Evolutionary conservation across 192 early-diverging fungal genomes (phyloP).

Genomic region (Coemansia erecta): DNA sequence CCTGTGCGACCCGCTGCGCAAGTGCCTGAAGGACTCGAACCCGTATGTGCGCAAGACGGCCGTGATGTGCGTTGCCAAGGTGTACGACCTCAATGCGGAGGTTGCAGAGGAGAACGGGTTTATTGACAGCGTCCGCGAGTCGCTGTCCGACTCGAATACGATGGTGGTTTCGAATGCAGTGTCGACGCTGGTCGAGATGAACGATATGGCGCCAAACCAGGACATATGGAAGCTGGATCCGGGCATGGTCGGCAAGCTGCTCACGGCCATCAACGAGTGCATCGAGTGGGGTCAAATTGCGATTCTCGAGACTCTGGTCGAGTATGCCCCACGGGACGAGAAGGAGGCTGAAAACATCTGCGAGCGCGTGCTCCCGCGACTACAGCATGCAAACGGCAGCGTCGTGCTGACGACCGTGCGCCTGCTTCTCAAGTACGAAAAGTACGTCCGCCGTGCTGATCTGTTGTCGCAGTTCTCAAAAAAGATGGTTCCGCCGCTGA

Average conservation of each 20-base stretch:
- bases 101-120: conserved; percentile 94
- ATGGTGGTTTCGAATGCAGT: conserved; percentile 98
- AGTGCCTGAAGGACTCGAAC: conserved; percentile 87
- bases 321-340: conserved; percentile 70
- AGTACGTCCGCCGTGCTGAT: conserved; percentile 68
- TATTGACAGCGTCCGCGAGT: conserved; percentile 75
- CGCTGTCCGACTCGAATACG: conserved; percentile 91
- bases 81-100: conserved; percentile 86
- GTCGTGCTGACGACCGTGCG: conserved; percentile 91
- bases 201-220: conserved; percentile 63
- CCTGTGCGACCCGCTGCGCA: conserved; percentile 85
- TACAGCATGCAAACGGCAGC: conserved; percentile 96
- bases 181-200: conserved; percentile 88
- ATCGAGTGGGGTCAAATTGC: conserved; percentile 99
- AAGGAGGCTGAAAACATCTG: conserved; percentile 87
- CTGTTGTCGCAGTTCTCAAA: conserved; percentile 67
- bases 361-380: conserved; percentile 85
- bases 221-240: conserved; percentile 79
- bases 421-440: conserved; percentile 54
- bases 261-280: conserved; percentile 96
- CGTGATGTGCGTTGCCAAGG: conserved; percentile 91
- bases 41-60: conserved; percentile 99
- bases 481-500: conserved; percentile 96
- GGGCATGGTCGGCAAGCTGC: conserved; percentile 70
- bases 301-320: conserved; percentile 81